Percentiles rank a stretch among this genome's conserved stretches.
phyloP scores from a whole-genome alignment of 2,329 filamentous ascomycete genomes.

The Xenoacremonium recifei region DNA sequence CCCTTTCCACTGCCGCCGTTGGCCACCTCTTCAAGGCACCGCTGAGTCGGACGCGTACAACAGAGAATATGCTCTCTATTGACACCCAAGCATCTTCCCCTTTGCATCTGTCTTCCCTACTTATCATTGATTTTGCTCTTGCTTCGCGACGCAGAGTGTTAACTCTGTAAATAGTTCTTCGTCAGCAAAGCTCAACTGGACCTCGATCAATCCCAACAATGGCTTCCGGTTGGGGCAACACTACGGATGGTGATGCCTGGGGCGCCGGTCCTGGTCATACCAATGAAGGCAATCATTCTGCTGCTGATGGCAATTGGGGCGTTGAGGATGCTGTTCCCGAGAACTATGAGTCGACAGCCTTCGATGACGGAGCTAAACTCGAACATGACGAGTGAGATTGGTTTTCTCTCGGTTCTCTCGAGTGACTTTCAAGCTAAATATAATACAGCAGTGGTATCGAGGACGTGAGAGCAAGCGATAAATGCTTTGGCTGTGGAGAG shows the following conservation, averaged over 20 bases:
- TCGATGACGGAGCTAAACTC: constrained; percentile 2
- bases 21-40: too few species aligned
- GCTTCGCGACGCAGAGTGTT: too few species aligned
- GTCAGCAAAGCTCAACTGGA: too few species aligned
- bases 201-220: too few species aligned
- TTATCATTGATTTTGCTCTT: too few species aligned
- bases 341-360: neutral
- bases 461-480: constrained; percentile 13
- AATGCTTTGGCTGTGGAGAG: constrained; percentile 38
- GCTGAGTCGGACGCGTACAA: too few species aligned
- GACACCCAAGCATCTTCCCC: too few species aligned
- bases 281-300: neutral
- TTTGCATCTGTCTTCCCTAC: too few species aligned
- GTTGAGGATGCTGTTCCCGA: neutral
- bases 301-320: neutral
- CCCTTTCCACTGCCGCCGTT: too few species aligned
- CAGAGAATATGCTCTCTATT: too few species aligned
- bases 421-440: neutral
- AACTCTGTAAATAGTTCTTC: too few species aligned
- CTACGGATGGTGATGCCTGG: neutral
- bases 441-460: constrained; percentile 12
- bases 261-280: neutral
- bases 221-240: neutral
- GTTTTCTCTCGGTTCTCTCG: neutral
- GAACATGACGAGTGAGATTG: constrained; percentile 1